Percentiles rank a stretch among this genome's conserved stretches.
These are phyloP conservation scores for Salix brachista DNA, from an alignment of 345 rosid genomes.

Conservation along the genomic window DNA sequence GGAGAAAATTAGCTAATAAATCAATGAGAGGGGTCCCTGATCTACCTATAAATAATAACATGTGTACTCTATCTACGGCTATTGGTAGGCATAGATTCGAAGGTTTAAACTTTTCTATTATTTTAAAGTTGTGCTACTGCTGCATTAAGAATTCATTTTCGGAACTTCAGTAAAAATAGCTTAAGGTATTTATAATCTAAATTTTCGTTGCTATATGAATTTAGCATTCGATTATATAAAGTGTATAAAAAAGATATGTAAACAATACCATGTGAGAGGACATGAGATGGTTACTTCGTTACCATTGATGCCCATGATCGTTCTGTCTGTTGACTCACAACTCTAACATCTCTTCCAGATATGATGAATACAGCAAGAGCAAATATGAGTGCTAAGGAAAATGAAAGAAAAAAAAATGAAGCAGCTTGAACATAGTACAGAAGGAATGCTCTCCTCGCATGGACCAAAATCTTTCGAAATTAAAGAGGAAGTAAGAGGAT, in stretches of 20 bases:
- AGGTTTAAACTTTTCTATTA: too few species aligned
- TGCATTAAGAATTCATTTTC: too few species aligned
- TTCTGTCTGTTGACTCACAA: conserved; percentile 91
- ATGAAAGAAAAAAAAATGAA: background rate
- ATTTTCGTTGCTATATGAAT: too few species aligned
- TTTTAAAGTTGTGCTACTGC: too few species aligned
- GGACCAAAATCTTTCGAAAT: background rate
- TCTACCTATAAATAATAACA: too few species aligned
- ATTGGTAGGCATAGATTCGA: accelerated
- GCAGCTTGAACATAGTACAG: background rate
- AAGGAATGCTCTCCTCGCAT: background rate
- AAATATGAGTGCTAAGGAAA: background rate
- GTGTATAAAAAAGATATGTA: too few species aligned
- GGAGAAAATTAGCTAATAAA: too few species aligned
- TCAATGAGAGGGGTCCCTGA: too few species aligned
- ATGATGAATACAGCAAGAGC: conserved; percentile 41
- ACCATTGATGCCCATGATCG: conserved; percentile 95
- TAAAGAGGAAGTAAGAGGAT: background rate
- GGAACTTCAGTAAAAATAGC: too few species aligned
- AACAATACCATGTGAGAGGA: background rate
- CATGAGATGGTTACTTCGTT: background rate
- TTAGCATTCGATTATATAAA: too few species aligned
- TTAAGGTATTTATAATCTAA: too few species aligned
- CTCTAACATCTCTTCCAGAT: conserved; percentile 90
- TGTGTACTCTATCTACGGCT: accelerated